Percentiles rank a stretch among this genome's conserved stretches.
Evolutionary conservation across 2,329 filamentous ascomycete genomes (phyloP).

Genomic region (Epichloe uncinata): DNA sequence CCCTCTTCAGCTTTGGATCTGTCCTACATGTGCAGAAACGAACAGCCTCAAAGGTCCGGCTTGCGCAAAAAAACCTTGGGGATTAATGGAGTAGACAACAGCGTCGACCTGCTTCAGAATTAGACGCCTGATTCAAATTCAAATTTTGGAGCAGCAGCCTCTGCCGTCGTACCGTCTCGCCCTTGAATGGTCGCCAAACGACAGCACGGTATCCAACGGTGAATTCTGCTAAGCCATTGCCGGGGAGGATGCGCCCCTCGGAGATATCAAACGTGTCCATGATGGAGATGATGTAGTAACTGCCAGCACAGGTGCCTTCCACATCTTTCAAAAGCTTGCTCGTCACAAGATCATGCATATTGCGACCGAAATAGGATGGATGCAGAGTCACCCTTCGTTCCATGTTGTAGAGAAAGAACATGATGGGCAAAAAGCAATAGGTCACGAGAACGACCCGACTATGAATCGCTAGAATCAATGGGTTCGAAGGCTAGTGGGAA

Average conservation of each 20-base stretch:
- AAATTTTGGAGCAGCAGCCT: constrained; percentile 6
- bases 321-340: constrained; percentile 84
- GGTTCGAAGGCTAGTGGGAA: not conserved
- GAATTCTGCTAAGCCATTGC: constrained; percentile 85
- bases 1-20: not conserved
- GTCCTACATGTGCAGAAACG: constrained; percentile 66
- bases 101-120: constrained; percentile 63
- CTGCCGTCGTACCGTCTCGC: constrained; percentile 66
- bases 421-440: constrained; percentile 27
- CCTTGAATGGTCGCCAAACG: constrained; percentile 95
- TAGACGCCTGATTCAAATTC: constrained; percentile 13
- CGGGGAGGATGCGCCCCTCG: constrained; percentile 81
- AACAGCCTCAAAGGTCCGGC: constrained; percentile 69
- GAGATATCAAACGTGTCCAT: constrained; percentile 95
- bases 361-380: constrained; percentile 90
- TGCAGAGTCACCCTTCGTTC: constrained; percentile 91
- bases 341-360: constrained; percentile 84
- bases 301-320: constrained; percentile 87
- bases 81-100: constrained; percentile 81
- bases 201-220: constrained; percentile 91
- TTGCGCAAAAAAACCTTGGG: constrained; percentile 80
- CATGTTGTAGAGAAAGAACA: constrained; percentile 98
- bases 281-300: constrained; percentile 95
- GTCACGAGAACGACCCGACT: not conserved
- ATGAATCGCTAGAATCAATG: not conserved